Conservation (phyloP, 768 basidiomycete species). For the Boletus rufocinnamomeus region DNA sequence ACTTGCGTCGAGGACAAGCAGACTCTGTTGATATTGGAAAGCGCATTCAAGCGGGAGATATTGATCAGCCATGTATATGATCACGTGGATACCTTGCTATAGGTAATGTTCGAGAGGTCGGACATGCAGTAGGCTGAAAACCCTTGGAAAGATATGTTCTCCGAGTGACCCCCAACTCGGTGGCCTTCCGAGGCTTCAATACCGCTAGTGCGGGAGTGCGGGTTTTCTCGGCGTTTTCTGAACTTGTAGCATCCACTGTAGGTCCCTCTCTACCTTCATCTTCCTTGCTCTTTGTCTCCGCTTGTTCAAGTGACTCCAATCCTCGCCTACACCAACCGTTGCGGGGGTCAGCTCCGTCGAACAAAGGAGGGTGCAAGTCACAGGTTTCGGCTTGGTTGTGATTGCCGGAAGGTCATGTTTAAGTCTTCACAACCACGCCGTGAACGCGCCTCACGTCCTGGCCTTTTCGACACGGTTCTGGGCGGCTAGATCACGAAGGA, state of each 20-base stretch:
- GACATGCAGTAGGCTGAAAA: not conserved
- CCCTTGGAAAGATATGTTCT: no score
- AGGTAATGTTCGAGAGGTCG: not conserved
- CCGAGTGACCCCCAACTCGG: not conserved
- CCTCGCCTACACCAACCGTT: constrained; percentile 39
- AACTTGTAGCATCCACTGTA: constrained; percentile 41
- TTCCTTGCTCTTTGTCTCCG: constrained; percentile 50
- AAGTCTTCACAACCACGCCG: constrained; percentile 45
- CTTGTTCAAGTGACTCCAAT: constrained; percentile 59
- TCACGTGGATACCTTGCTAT: not conserved
- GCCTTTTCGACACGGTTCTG: constrained; percentile 46
- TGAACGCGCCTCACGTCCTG: constrained; percentile 34
- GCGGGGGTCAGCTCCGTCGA: constrained; percentile 22
- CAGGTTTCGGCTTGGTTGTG: not conserved
- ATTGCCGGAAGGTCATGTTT: constrained; percentile 2
- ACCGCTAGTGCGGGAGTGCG: not conserved
- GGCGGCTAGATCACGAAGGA: constrained; percentile 50
- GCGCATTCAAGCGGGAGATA: not conserved
- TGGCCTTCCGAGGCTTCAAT: not conserved
- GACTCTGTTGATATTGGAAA: not conserved
- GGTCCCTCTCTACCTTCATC: constrained; percentile 46
- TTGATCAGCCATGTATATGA: not conserved
- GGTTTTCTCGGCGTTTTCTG: constrained; percentile 26
- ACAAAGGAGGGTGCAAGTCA: not conserved
- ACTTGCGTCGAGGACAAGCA: not conserved